Evolutionary conservation across 306 rosid species (phyloP).

Genomic region (Acacia melanoxylon): DNA sequence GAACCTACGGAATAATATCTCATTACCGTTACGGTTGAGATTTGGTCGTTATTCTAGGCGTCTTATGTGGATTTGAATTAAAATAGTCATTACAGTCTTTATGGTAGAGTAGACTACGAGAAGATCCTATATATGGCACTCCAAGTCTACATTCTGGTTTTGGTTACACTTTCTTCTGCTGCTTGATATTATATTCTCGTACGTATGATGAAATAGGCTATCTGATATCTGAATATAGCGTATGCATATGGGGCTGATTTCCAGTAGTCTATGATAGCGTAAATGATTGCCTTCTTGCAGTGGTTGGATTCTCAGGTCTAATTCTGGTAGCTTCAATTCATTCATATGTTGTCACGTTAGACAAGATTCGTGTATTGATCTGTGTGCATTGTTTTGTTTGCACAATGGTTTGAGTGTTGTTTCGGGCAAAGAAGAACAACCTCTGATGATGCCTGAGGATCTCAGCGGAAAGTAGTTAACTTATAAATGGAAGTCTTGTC

Average conservation of each 20-base stretch:
- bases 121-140: background rate
- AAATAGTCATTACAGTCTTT: slow-evolving; percentile 28
- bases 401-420: slow-evolving; percentile 1
- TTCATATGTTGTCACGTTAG: slow-evolving; percentile 13
- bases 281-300: slow-evolving; percentile 13
- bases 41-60: slow-evolving; percentile 10
- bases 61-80: slow-evolving; percentile 21
- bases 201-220: slow-evolving; percentile 16
- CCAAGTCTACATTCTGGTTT: background rate
- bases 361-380: slow-evolving; percentile 3
- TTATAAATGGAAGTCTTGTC: background rate
- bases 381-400: slow-evolving; percentile 13
- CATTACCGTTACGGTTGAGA: slow-evolving; percentile 22
- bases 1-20: slow-evolving; percentile 24
- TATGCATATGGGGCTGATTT: background rate
- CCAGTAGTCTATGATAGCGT: background rate
- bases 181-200: background rate
- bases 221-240: slow-evolving; percentile 1
- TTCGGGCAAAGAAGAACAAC: slow-evolving; percentile 11
- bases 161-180: background rate
- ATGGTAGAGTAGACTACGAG: slow-evolving; percentile 33
- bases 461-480: background rate
- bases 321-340: slow-evolving; percentile 18
- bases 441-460: slow-evolving; percentile 2
- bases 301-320: slow-evolving; percentile 16